phyloP scores from a whole-genome alignment of 495 filamentous ascomycete genomes.

The Amphirosellinia nigrospora region DNA sequence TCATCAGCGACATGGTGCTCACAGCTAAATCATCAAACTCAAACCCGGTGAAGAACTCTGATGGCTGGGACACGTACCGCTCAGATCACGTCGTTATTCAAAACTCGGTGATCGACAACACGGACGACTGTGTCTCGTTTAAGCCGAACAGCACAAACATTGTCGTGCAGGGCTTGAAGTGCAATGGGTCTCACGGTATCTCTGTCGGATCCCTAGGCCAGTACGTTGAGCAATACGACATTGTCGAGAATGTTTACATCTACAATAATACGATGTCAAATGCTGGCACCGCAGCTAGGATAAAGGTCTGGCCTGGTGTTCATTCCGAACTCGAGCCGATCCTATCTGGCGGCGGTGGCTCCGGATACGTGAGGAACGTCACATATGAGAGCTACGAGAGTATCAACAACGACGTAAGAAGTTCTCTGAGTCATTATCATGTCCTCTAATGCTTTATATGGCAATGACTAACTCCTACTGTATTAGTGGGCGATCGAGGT shows the following conservation, averaged over 20 bases:
- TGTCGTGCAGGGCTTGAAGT: constrained; percentile 70
- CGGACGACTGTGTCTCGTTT: constrained; percentile 79
- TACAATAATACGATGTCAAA: constrained; percentile 43
- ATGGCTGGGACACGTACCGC: constrained; percentile 75
- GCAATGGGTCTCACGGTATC: constrained; percentile 65
- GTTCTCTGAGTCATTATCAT: background rate
- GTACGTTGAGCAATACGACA: constrained; percentile 37
- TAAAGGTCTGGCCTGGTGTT: constrained; percentile 43
- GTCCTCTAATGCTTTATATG: background rate
- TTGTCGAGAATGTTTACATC: constrained; percentile 41
- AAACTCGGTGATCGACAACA: constrained; percentile 71
- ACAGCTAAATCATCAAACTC: constrained; percentile 37
- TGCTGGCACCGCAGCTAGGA: constrained; percentile 38
- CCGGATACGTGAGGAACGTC: constrained; percentile 54
- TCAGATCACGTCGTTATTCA: constrained; percentile 68
- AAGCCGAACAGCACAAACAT: constrained; percentile 80
- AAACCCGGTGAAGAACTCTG: constrained; percentile 65
- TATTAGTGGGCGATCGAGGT: constrained; percentile 63
- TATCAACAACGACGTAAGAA: constrained; percentile 56
- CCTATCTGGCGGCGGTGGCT: constrained; percentile 44
- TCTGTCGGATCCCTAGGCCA: constrained; percentile 42
- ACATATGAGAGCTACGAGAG: constrained; percentile 55
- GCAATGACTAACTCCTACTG: background rate
- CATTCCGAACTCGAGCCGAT: constrained; percentile 36
- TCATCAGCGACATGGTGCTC: constrained; percentile 72